Base-by-base conservation (phyloP, 2,329 filamentous ascomycete genomes). In the Fusarium chaquense region DNA sequence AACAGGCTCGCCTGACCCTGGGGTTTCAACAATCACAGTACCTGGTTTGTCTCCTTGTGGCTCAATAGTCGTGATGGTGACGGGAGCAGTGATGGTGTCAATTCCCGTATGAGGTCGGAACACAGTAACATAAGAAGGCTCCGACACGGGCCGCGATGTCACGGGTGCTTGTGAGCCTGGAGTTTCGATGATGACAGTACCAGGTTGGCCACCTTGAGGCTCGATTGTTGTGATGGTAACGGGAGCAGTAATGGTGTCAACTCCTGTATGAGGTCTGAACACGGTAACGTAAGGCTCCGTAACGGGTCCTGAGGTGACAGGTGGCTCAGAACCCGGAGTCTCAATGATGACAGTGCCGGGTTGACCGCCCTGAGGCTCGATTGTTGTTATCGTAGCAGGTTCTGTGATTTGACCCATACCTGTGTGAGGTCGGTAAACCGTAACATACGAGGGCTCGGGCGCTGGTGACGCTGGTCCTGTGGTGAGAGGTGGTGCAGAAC, bases 11-110 rank as follows among this genome's bases (percentile, higher is more conserved):
- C 5, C 36, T 18, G 36, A 30, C 7, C 47, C 55, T 6, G 60
- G 43, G 1, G 65, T 69, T 22, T 69, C 65, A 13, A 68, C 61
- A 24, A 70, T 50, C 16, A 69, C 50, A 2, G 65, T 69, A 6
- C 65, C 65, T 2, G 64, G 65, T 5, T 50, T 32, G 7, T 40
- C 38, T 1, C 54, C 65, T 13, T 46, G 22, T 12, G 60, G 65
- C 2, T 46, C 24, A 0, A 61, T 50, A 1, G 65, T 65, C 0
- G 60, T 69, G 1, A 68, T 16, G 1, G 65, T 69, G 3, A 57
- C 24, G 0, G 50, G 45, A 0, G 32, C 43, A 2, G 64, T 65
- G 8, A 66, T 66, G 1, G 13, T 7, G 7, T 16, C 55, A 13
- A 13, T 4, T 0, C 63, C 63, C 3, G 55, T 49, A 18, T 66